Evolutionary conservation across 805 yeast species (phyloP).

Genomic region (Wickerhamiella bombiphila): DNA sequence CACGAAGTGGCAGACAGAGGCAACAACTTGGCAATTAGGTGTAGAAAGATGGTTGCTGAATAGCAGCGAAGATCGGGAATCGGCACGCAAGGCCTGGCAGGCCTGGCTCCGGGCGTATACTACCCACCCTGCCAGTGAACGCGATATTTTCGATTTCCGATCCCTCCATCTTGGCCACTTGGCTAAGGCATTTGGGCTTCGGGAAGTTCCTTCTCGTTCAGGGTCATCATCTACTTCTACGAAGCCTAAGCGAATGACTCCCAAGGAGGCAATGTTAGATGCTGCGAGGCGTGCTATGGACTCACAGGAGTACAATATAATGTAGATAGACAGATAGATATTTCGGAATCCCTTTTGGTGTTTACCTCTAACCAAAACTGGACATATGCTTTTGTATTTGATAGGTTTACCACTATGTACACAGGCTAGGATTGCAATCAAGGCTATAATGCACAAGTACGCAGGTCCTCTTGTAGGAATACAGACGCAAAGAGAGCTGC

Average conservation of each 20-base stretch:
- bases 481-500: not conserved
- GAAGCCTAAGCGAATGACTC: not conserved
- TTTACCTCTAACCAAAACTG: not conserved
- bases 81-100: slow-evolving; percentile 69
- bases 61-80: slow-evolving; percentile 44
- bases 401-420: too few species aligned
- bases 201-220: slow-evolving; percentile 63
- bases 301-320: not conserved
- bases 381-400: too few species aligned
- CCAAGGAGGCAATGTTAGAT: slow-evolving; percentile 1
- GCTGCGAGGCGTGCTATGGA: slow-evolving; percentile 1
- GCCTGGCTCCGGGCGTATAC: slow-evolving; percentile 92
- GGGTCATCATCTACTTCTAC: not conserved
- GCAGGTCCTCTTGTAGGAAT: not conserved
- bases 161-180: slow-evolving; percentile 84
- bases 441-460: too few species aligned
- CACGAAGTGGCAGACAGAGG: slow-evolving; percentile 74
- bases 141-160: slow-evolving; percentile 67
- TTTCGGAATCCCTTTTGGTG: too few species aligned
- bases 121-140: slow-evolving; percentile 74
- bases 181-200: slow-evolving; percentile 84
- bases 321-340: not conserved
- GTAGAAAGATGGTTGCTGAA: slow-evolving; percentile 71
- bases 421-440: too few species aligned
- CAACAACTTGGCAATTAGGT: slow-evolving; percentile 90